These are phyloP conservation scores for Talaromyces sp. DNA, from an alignment of 2,329 filamentous ascomycete genomes.

Conservation along the genomic window DNA sequence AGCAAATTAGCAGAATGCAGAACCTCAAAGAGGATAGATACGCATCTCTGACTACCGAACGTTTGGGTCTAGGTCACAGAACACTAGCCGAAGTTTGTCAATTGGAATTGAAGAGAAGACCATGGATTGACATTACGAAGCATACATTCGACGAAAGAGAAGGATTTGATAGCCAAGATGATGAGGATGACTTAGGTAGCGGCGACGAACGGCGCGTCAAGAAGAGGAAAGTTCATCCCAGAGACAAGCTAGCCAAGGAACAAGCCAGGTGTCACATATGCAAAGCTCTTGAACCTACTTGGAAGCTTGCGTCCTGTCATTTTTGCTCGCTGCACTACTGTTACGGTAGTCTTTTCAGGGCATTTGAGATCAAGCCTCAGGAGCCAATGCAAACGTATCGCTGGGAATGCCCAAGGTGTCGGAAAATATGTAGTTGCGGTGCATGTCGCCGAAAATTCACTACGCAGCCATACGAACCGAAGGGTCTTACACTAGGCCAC, in stretches of 20 bases:
- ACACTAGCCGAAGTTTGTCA: conserved; percentile 91
- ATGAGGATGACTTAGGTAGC: conserved; percentile 39
- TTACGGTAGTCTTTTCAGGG: conserved; percentile 87
- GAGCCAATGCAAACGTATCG: conserved; percentile 72
- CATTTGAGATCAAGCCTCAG: conserved; percentile 85
- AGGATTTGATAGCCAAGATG: conserved; percentile 40
- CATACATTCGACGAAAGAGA: conserved; percentile 38
- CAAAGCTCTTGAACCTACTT: conserved; percentile 71
- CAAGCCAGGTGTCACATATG: conserved; percentile 75
- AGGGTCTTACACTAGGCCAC: conserved; percentile 81
- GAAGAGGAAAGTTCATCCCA: conserved; percentile 55
- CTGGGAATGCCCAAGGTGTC: conserved; percentile 88
- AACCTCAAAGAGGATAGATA: conserved; percentile 64
- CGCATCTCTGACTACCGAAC: conserved; percentile 60
- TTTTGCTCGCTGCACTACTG: conserved; percentile 77
- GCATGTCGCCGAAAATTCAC: conserved; percentile 66
- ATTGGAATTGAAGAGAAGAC: conserved; percentile 73
- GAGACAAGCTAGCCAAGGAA: conserved; percentile 49
- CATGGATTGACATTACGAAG: conserved; percentile 77
- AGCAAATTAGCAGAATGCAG: conserved; percentile 70
- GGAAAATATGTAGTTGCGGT: conserved; percentile 81
- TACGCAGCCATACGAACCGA: conserved; percentile 79
- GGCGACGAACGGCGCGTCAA: conserved; percentile 61
- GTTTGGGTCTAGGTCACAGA: conserved; percentile 66
- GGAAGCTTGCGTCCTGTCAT: conserved; percentile 80